Conservation (phyloP, 768 basidiomycete genomes). For the Russula olivacea region DNA sequence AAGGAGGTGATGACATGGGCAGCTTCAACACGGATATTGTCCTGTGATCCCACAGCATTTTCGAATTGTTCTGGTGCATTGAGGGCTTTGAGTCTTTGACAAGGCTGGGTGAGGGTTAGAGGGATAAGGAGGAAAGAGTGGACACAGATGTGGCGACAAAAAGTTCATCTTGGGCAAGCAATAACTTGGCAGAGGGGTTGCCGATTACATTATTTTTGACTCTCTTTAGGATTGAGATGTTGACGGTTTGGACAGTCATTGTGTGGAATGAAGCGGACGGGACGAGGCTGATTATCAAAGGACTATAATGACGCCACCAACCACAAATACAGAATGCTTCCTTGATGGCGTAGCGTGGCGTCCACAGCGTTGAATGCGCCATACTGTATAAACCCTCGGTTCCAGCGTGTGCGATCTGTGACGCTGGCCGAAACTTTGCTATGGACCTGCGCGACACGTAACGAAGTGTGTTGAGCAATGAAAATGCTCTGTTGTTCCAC, state of each 20-base stretch:
- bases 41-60: constrained; percentile 36
- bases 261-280: too few species aligned
- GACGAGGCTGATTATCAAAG: too few species aligned
- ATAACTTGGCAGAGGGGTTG: constrained; percentile 64
- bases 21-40: constrained; percentile 61
- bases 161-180: constrained; percentile 48
- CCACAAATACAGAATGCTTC: too few species aligned
- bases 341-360: not conserved
- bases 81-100: constrained; percentile 58
- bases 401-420: constrained; percentile 62
- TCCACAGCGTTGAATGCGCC: not conserved
- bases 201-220: too few species aligned
- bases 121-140: not conserved
- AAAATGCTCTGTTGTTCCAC: constrained; percentile 78
- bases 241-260: too few species aligned
- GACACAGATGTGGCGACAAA: constrained; percentile 50
- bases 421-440: constrained; percentile 69
- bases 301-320: too few species aligned
- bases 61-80: constrained; percentile 36
- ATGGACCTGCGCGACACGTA: constrained; percentile 62
- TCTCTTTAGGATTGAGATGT: too few species aligned
- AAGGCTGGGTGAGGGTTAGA: constrained; percentile 38
- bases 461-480: constrained; percentile 54
- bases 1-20: constrained; percentile 71
- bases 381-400: constrained; percentile 15